Percentiles rank a stretch among this genome's conserved stretches.
These are phyloP conservation scores for Cladosporium halotolerans DNA, from an alignment of 2,329 filamentous ascomycete species.

Conservation along the genomic window DNA sequence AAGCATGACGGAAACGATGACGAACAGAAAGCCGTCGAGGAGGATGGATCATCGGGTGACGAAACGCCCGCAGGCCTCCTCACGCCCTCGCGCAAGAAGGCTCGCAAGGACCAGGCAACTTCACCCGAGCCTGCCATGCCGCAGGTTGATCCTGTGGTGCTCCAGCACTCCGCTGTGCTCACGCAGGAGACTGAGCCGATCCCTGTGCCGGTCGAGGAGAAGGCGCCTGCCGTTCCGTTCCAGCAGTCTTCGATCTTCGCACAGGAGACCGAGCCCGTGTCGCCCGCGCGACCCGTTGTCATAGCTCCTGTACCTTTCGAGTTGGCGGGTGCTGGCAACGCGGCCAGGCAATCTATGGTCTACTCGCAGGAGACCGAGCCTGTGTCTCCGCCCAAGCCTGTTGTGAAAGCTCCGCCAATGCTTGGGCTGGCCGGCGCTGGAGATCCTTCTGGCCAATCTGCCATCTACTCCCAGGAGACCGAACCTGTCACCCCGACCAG, in stretches of 20 bases:
- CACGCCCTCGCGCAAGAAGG: neutral
- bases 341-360: constrained; percentile 11
- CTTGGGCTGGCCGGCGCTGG: neutral
- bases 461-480: constrained; percentile 19
- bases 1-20: constrained; percentile 12
- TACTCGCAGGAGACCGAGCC: constrained; percentile 20
- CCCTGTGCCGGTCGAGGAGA: constrained; percentile 1
- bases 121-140: neutral
- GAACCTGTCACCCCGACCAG: constrained; percentile 15
- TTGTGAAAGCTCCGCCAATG: too few species aligned
- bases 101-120: neutral
- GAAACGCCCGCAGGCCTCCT: neutral
- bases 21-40: constrained; percentile 4
- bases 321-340: neutral
- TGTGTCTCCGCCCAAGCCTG: constrained; percentile 6
- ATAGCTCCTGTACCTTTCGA: neutral
- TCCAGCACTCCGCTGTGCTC: constrained; percentile 5
- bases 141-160: neutral
- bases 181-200: constrained; percentile 7
- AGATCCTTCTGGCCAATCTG: neutral
- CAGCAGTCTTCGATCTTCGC: constrained; percentile 33
- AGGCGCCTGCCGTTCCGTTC: constrained; percentile 6
- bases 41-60: neutral
- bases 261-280: constrained; percentile 32
- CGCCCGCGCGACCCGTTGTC: constrained; percentile 3